Evolutionary conservation across 1,139 yeast species (phyloP), one percentile per base, ranked within the genome.

Genomic region (Suhomyces coccinellae): DNA sequence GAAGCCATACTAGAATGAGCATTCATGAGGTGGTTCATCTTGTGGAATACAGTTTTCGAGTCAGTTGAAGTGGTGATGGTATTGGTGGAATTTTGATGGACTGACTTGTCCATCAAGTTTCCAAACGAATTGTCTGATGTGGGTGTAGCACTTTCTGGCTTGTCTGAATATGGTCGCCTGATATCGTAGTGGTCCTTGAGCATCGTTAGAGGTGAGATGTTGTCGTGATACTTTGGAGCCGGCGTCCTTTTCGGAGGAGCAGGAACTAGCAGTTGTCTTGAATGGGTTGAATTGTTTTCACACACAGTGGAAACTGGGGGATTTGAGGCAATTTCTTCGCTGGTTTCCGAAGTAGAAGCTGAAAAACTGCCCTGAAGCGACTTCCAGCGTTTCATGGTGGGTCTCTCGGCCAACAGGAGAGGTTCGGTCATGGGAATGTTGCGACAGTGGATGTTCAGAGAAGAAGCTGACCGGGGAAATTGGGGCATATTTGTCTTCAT

Each of bases 201-300:
- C 3, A 64, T 66, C 0, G 67, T 65, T 33, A 67, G 52, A 2
- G 73, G 71, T 2, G 69, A 64, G 1, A 65, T 45, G 40, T 65
- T 60, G 26, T 38, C 38, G 11, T 31, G 20, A 13, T 17, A n/a
- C 4, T 8, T 17, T 16, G 6, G 10, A 15, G 27, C 20, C 6
- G 9, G 16, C 12, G 16, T 8, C 17, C 12, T 15, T 8, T n/a
- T n/a, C 13, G 3, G 36, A 33, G 14, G 35, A 20, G 24, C 24
- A 20, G 24, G 24, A 6, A 20, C 24, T 9, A 9, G 7, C 8
- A 9, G 24, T 7, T 4, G 24, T 20, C 8, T 20, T 20, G 24
- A 6, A 17, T 6, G 4, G 4, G 20, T 4, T 4, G 29, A 27
- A 28, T 13, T 6, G 30, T 11, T n/a, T n/a, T n/a, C n/a, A n/a